A percentile compares a stretch with the other conserved stretches of the same genome.
phyloP scores from a whole-genome alignment of 2,329 filamentous ascomycete species.

The Chrysosporium queenslandicum region DNA sequence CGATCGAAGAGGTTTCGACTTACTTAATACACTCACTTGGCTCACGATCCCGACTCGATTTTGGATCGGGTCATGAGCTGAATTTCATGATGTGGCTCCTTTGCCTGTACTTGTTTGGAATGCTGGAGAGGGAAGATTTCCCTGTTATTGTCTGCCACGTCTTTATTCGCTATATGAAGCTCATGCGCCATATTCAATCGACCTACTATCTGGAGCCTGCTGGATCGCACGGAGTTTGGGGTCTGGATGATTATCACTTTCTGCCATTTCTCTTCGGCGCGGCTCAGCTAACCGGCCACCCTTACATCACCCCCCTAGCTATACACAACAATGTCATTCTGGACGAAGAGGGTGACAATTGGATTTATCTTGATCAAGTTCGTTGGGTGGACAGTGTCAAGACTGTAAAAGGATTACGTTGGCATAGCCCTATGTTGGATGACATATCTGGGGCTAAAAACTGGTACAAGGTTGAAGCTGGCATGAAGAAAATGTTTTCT shows the following conservation, averaged over 20 bases:
- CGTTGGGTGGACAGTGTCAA: conserved; percentile 93
- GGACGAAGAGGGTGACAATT: conserved; percentile 76
- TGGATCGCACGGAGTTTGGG: conserved; percentile 96
- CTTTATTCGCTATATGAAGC: conserved; percentile 68
- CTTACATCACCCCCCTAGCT: conserved; percentile 62
- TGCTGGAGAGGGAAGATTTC: conserved; percentile 59
- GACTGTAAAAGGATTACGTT: conserved; percentile 83
- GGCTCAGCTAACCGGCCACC: conserved; percentile 77
- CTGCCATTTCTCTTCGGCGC: conserved; percentile 91
- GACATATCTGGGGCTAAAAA: conserved; percentile 85
- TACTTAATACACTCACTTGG: conserved; percentile 81
- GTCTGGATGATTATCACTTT: conserved; percentile 94
- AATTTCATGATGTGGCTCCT: conserved; percentile 96
- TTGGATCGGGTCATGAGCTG: conserved; percentile 92
- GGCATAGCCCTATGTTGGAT: conserved; percentile 97
- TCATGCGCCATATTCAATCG: conserved; percentile 81
- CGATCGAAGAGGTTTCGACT: conserved; percentile 60
- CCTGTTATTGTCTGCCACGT: conserved; percentile 63
- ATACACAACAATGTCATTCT: conserved; percentile 84
- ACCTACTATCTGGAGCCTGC: conserved; percentile 96
- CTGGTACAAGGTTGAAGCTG: conserved; percentile 86
- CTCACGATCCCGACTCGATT: conserved; percentile 80
- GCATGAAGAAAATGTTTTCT: conserved; percentile 95
- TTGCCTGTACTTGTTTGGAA: conserved; percentile 71
- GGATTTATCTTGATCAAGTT: conserved; percentile 85